Evolutionary conservation across 495 filamentous ascomycete genomes (phyloP), one percentile per base, ranked within the genome.

Genomic region (Apiosordaria backusii): DNA sequence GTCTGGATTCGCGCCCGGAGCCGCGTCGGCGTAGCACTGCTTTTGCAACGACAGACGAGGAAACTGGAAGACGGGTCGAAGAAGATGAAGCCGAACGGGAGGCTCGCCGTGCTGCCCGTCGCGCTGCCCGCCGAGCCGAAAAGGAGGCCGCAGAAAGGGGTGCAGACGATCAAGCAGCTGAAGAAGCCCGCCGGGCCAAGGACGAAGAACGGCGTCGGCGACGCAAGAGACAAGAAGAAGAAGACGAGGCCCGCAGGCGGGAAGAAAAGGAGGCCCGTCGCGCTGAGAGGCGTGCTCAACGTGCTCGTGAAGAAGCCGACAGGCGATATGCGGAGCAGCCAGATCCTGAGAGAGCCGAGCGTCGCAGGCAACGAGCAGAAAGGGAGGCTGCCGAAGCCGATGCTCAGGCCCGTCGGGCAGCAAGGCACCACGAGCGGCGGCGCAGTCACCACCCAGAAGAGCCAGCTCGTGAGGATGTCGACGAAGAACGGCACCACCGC

Each of bases 241-340:
- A 80, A 16, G 78, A 76, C 9, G 81, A 86, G 58, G 74, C 76
- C 13, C 81, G 82, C 18, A 71, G 75, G 35, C 79, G 79, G 58
- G 80, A 82, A 61, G 84, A 85, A 35, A 81, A 80, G 61, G 81
- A 85, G 40, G 81, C 83, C 45, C 79, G 83, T 26, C 79, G 82
- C 21, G 79, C 81, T 7, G 84, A 84, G 64, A 76, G 83, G 19
- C 78, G 82, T 57, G 82, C 78, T 13, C 78, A 77, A 27, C 77
- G 79, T 40, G 74, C 77, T 50, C 76, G 76, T 29, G 81, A 83
- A 18, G 77, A 77, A 57, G 79, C 75, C 2, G 78, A 82, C 45
- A 76, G 78, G 3, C 75, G 74, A 21, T 75, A 73, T 21, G 68
- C 71, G 6, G 81, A 80, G 40, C 72, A 77, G 50, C 78, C 75